Conservation (phyloP, 1,139 yeast genomes). For the Kodamaea plutei region DNA sequence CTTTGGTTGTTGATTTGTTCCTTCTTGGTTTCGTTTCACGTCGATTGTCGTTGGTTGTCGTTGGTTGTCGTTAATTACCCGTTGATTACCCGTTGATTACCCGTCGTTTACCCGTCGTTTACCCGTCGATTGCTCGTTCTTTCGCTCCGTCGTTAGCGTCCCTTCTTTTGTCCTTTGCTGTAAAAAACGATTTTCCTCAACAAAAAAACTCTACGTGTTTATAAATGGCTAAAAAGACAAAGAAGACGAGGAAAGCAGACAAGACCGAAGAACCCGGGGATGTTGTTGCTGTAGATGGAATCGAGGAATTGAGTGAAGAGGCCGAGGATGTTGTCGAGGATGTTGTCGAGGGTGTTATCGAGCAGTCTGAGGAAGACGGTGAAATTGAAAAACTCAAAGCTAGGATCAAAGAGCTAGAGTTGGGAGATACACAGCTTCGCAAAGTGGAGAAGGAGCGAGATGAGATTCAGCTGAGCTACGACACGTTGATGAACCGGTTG, state of each 20-base stretch:
- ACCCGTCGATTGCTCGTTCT: no score
- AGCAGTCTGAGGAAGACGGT: not conserved
- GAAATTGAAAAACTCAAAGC: not conserved
- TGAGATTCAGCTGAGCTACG: conserved; percentile 67
- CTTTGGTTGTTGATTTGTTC: no score
- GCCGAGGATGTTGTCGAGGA: not conserved
- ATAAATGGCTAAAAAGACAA: conserved; percentile 30
- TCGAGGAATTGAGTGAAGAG: not conserved
- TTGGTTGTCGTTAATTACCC: no score
- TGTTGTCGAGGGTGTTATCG: not conserved
- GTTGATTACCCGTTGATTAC: no score
- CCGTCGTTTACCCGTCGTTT: no score
- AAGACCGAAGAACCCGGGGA: not conserved
- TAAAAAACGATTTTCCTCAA: no score
- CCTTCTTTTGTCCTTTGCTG: no score
- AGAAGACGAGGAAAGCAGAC: conserved; percentile 14
- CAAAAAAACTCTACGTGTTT: conserved; percentile 1
- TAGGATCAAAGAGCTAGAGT: no score
- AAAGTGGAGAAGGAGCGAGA: conserved; percentile 52
- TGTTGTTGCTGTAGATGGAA: not conserved
- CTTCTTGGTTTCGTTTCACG: no score
- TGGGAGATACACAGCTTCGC: no score
- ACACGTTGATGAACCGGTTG: conserved; percentile 66
- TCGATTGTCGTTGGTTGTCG: no score
- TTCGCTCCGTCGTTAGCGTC: no score